A percentile compares a stretch with the other conserved stretches of the same genome.
phyloP scores from a whole-genome alignment of 805 yeast genomes.

The Saccharomycopsis babjevae region DNA sequence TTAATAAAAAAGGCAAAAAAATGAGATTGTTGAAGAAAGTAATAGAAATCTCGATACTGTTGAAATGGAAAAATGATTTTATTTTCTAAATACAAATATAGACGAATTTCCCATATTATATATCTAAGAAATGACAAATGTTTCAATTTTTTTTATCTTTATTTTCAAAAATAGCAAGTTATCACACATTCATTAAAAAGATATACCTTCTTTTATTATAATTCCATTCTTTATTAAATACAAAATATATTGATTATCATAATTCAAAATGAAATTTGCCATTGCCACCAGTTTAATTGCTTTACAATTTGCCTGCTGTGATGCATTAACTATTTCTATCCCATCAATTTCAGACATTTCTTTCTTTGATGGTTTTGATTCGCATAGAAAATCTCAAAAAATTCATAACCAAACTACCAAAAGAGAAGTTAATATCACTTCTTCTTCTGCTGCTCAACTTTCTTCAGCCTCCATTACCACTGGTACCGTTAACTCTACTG shows the following conservation, averaged over 20 bases:
- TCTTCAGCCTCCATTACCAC: not conserved
- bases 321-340: not conserved
- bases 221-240: not conserved
- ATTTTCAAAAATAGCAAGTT: too few relatives aligned
- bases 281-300: not conserved
- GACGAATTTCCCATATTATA: too few relatives aligned
- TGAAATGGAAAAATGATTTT: too few relatives aligned
- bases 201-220: not conserved
- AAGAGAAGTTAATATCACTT: not conserved
- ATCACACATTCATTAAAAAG: too few relatives aligned
- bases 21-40: too few relatives aligned
- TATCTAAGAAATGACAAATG: too few relatives aligned
- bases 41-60: too few relatives aligned
- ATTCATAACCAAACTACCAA: not conserved
- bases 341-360: not conserved
- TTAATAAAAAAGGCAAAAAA: too few relatives aligned
- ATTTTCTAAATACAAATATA: too few relatives aligned
- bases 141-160: too few relatives aligned
- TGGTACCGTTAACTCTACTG: not conserved
- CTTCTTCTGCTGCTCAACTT: not conserved
- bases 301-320: not conserved
- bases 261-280: not conserved
- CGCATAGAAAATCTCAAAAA: not conserved
- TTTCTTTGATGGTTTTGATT: not conserved
- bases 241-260: not conserved